Conservation (phyloP, 2,329 filamentous ascomycete species). For the Fusarium pseudonygamai region DNA sequence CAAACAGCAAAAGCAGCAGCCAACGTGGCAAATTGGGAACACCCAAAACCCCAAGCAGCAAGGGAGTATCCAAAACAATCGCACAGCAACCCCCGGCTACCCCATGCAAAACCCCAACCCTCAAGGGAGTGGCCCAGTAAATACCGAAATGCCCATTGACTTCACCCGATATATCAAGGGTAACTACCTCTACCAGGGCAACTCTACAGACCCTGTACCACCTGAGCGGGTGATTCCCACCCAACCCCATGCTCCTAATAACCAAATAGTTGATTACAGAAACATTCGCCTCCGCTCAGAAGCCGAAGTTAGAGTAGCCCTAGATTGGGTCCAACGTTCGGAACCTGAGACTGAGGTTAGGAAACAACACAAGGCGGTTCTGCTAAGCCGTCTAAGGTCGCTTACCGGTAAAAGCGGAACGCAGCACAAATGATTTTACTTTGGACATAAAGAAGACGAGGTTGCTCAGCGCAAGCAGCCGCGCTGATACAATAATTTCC, state of each 20-base stretch:
- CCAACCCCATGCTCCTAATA: constrained; percentile 4
- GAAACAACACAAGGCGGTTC: constrained; percentile 29
- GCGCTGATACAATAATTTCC: constrained; percentile 1
- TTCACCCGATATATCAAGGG: constrained; percentile 30
- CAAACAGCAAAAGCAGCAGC: constrained; percentile 8
- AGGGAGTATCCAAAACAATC: background rate
- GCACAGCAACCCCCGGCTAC: background rate
- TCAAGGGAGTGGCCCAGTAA: constrained; percentile 8
- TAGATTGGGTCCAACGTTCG: constrained; percentile 65
- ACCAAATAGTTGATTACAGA: constrained; percentile 15
- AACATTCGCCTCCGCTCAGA: constrained; percentile 65
- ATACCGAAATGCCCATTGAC: background rate
- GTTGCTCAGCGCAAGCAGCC: constrained; percentile 19
- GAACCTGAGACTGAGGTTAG: constrained; percentile 29
- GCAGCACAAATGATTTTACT: constrained; percentile 6
- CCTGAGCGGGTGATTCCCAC: constrained; percentile 11
- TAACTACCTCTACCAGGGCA: constrained; percentile 13
- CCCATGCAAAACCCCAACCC: constrained; percentile 22
- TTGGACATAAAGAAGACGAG: constrained; percentile 15
- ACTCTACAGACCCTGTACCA: background rate
- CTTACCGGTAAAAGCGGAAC: constrained; percentile 17
- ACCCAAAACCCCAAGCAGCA: constrained; percentile 15
- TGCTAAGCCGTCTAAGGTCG: constrained; percentile 35
- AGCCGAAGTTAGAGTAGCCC: constrained; percentile 69
- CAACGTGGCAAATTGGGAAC: constrained; percentile 16